Evolutionary conservation across 2,329 filamentous ascomycete species (phyloP).

Genomic region (Incumbomyces delicatus): DNA sequence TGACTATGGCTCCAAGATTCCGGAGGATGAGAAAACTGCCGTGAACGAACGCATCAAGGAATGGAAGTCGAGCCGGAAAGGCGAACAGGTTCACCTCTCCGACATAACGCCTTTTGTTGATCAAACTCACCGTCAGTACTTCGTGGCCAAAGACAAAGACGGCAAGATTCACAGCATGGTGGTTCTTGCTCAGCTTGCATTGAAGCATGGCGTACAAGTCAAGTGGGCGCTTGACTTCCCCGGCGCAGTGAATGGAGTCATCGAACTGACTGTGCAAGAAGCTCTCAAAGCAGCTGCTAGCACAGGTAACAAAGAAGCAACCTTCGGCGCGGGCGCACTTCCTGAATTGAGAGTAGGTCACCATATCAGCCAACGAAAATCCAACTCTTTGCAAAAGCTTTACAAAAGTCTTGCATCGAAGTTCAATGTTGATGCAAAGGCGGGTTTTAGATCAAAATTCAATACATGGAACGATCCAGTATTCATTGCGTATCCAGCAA

Average conservation of each 20-base stretch:
- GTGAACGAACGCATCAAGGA: constrained; percentile 58
- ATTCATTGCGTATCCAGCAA: constrained; percentile 71
- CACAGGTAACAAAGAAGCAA: constrained; percentile 51
- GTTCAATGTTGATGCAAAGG: constrained; percentile 63
- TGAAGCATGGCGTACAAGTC: constrained; percentile 70
- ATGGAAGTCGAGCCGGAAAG: constrained; percentile 64
- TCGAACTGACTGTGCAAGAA: constrained; percentile 62
- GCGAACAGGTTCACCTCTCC: constrained; percentile 71
- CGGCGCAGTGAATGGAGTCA: constrained; percentile 62
- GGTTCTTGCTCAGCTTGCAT: constrained; percentile 63
- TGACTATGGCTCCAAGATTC: constrained; percentile 50
- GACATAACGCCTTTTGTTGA: constrained; percentile 74
- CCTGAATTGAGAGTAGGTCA: constrained; percentile 59
- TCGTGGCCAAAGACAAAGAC: constrained; percentile 57
- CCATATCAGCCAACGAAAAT: constrained; percentile 61
- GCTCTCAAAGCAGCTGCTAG: constrained; percentile 47
- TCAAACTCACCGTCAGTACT: constrained; percentile 63
- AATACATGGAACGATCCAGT: constrained; percentile 65
- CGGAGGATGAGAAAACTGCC: constrained; percentile 52
- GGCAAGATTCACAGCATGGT: constrained; percentile 59
- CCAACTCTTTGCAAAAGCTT: constrained; percentile 61
- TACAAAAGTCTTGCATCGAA: constrained; percentile 65
- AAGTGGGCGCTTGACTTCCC: constrained; percentile 82
- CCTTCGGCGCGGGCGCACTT: constrained; percentile 67
- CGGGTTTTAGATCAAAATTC: constrained; percentile 72